Base-by-base conservation (phyloP, 768 basidiomycete species). In the Dendrothele bispora region DNA sequence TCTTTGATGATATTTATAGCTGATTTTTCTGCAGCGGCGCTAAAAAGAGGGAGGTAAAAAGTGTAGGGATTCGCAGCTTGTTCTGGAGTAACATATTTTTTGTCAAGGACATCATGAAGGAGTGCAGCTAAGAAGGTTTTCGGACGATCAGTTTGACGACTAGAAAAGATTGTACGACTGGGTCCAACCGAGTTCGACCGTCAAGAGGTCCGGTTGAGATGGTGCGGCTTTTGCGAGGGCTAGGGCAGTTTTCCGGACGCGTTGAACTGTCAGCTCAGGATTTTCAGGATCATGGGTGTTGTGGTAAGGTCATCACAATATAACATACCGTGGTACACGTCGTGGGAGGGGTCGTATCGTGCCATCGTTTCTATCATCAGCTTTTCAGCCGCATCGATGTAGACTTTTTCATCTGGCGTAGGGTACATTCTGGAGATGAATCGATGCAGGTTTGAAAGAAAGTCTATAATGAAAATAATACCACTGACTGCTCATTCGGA, bases 31-130 rank as follows among this genome's bases (percentile, higher is more conserved):
- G 71, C 70, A 59, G 78, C 66, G 4, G 62, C 65, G 45, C 70
- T 53, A 61, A 88, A 88, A 63, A 82, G 81, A 18, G 88, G 83
- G 20, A 80, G 67, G 62, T 90, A 86, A 59, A 79, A 88, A 46
- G 69, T 65, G 64, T 80, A 81, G 5, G 85, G 79, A 60, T 88
- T 80, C 15, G 77, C 70, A 11, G 80, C 77, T 55, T 79, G 64
- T 46, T 71, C 73, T 11, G 73, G 63, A 2, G 82, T 69, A 15
- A 84, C 83, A 59, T 92, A 91, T 71, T 92, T 91, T 69, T 87
- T 89, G 76, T 91, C 89, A 27, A 90, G 70, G 34, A 93, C 76
- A 64, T 95, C 92, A 58, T 95, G 93, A 37, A 95, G 78, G 30
- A 95, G 77, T n/a, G 93, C 87, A 25, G 88, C 86, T 79, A 51